Evolutionary conservation across 1,139 yeast genomes (phyloP), one percentile per base, ranked within the genome.

Genomic region (Petasospora fabianii): DNA sequence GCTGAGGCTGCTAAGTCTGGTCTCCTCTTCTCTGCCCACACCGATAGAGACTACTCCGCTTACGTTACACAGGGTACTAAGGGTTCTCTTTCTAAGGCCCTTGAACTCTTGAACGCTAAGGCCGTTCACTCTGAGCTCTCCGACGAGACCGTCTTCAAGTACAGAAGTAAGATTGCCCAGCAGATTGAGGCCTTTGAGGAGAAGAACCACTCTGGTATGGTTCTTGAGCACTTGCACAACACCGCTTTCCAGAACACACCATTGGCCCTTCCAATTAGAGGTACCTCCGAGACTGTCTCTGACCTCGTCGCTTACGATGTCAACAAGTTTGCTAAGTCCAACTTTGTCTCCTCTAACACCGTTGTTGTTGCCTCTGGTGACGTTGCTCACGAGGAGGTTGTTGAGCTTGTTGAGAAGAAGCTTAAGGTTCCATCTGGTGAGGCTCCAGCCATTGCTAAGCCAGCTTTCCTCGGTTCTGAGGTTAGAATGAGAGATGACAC

Each of bases 401-500:
- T 80, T 49, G 79, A 77, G 45, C 71, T 80, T 41, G 74, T 83
- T 49, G 81, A 79, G 59, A 62, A 68, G 47, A 62, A 67, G 41
- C 61, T 75, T 24, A 55, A 65, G 34, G 56, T 82, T 42, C 60
- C 72, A 42, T 62, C 71, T 41, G 86, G 84, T 47, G 64, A 69
- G 44, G 77, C 75, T 60, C 80, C 82, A 52, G 68, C 69, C 32
- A 60, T 61, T 42, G 66, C 68, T 50, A 70, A 77, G 44, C 50
- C 59, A 44, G 52, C 54, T 51, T 84, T 83, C 75, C 73, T 84
- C 63, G 95, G 95, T 59, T 83, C 92, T 39, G 94, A 84, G 64
- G 80, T 83, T 52, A 80, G 88, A 75, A 69, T 83, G 71, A 82
- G 95, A 78, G 95, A 84, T 60, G 95, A 84, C 65, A 84, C 88